phyloP scores from a whole-genome alignment of 2,329 filamentous ascomycete genomes.

The Drechslerella stenobrocha region DNA sequence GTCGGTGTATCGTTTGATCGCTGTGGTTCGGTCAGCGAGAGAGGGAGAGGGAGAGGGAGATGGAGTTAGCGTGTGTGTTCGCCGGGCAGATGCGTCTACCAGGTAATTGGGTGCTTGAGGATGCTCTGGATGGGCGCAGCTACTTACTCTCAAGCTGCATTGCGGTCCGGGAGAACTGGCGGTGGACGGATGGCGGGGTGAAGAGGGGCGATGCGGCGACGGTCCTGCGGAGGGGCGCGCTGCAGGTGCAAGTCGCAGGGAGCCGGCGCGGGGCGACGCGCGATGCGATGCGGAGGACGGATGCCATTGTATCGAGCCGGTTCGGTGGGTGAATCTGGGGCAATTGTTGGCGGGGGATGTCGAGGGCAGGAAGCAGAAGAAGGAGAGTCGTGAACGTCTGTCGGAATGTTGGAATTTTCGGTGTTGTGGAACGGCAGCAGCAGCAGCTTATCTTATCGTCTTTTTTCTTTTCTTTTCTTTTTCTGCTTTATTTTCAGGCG shows the following conservation, averaged over 20 bases:
- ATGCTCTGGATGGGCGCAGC: neutral
- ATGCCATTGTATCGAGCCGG: slow-evolving; percentile 29
- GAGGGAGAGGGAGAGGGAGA: neutral
- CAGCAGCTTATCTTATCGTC: slow-evolving; percentile 30
- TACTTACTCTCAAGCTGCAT: slow-evolving; percentile 20
- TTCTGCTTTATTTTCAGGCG: slow-evolving; percentile 1
- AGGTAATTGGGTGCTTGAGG: too few relatives aligned
- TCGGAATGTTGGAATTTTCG: slow-evolving; percentile 39
- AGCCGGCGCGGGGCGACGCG: slow-evolving; percentile 31
- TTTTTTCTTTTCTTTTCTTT: slow-evolving; percentile 17
- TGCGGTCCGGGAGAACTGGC: slow-evolving; percentile 31
- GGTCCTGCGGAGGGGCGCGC: slow-evolving; percentile 11
- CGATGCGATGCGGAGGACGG: slow-evolving; percentile 34
- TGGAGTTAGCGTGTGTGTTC: too few relatives aligned
- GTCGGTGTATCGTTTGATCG: slow-evolving; percentile 80
- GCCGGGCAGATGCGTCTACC: too few relatives aligned
- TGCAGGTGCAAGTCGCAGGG: slow-evolving; percentile 6
- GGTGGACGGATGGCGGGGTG: slow-evolving; percentile 12
- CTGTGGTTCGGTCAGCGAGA: slow-evolving; percentile 11
- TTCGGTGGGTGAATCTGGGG: too few relatives aligned
- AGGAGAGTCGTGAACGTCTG: neutral
- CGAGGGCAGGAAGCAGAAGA: too few relatives aligned
- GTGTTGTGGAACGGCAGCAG: slow-evolving; percentile 19
- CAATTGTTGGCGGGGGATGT: too few relatives aligned
- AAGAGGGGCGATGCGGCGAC: slow-evolving; percentile 10